phyloP scores from a whole-genome alignment of 179 eudicot species.

The Pouteria campechiana region DNA sequence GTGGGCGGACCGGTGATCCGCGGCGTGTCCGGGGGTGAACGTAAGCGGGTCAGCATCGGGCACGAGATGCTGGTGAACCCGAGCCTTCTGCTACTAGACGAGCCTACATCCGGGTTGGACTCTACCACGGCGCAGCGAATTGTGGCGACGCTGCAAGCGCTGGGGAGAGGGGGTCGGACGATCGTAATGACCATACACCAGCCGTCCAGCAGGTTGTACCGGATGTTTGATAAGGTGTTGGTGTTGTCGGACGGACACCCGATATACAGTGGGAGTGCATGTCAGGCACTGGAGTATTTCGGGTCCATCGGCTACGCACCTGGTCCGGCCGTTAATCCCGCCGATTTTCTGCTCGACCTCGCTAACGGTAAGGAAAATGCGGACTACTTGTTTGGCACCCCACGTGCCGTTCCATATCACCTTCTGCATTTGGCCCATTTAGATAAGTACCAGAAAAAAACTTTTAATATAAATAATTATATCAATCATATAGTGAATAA shows the following conservation, averaged over 20 bases:
- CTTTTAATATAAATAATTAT: too few relatives aligned
- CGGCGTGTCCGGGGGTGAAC: conserved; percentile 65
- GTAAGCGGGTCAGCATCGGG: conserved; percentile 65
- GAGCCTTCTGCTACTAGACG: conserved; percentile 50
- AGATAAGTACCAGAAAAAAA: background rate
- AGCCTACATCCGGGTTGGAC: conserved; percentile 75
- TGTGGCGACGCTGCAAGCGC: conserved; percentile 31
- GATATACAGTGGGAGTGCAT: conserved; percentile 42
- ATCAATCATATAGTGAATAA: too few relatives aligned
- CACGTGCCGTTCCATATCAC: background rate
- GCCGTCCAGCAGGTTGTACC: conserved; percentile 51
- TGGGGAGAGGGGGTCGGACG: conserved; percentile 54
- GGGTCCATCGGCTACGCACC: conserved; percentile 40
- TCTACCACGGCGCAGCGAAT: conserved; percentile 70
- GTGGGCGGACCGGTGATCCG: conserved; percentile 46
- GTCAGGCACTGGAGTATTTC: conserved; percentile 54
- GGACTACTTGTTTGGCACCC: background rate
- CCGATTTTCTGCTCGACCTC: conserved; percentile 74
- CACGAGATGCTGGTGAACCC: conserved; percentile 78
- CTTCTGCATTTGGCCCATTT: background rate
- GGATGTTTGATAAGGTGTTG: conserved; percentile 63
- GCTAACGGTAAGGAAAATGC: conserved; percentile 47
- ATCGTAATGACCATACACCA: conserved; percentile 61
- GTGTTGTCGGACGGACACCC: conserved; percentile 58
- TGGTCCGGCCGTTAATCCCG: conserved; percentile 46